These are phyloP conservation scores for Sclerotinia spermophila DNA, from an alignment of 2,329 filamentous ascomycete species.

Conservation along the genomic window DNA sequence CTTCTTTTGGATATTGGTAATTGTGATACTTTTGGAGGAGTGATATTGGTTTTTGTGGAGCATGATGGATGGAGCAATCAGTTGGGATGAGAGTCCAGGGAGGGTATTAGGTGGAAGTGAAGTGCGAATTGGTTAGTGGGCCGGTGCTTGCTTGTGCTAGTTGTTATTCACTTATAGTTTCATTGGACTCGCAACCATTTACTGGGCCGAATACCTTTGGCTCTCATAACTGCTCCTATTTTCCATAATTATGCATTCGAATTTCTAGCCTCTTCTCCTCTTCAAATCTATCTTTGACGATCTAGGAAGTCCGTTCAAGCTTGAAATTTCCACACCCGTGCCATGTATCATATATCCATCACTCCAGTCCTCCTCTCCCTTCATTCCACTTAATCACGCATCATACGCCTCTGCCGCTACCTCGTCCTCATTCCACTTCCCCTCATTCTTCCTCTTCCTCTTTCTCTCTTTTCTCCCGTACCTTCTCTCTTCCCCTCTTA, in stretches of 20 bases:
- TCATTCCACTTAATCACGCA: neutral
- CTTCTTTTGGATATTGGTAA: neutral
- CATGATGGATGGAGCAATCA: neutral
- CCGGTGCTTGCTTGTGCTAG: neutral
- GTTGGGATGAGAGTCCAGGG: neutral
- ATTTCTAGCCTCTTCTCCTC: neutral
- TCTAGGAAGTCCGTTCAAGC: neutral
- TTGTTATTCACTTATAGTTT: neutral
- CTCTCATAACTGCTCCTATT: neutral
- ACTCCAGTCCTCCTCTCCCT: neutral
- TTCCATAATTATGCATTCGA: neutral
- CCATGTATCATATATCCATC: neutral
- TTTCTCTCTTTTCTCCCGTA: neutral
- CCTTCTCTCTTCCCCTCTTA: neutral
- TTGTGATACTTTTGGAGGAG: neutral
- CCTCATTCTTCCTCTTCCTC: neutral
- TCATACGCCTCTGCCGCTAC: neutral
- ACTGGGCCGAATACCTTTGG: neutral
- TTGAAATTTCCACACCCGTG: neutral
- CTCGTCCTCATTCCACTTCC: neutral
- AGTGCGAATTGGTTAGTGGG: neutral
- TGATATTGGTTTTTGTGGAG: neutral
- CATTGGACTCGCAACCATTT: neutral
- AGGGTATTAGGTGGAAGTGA: neutral
- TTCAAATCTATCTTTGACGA: neutral